phyloP scores from a whole-genome alignment of 306 rosid species.

The Rubus idaeus region DNA sequence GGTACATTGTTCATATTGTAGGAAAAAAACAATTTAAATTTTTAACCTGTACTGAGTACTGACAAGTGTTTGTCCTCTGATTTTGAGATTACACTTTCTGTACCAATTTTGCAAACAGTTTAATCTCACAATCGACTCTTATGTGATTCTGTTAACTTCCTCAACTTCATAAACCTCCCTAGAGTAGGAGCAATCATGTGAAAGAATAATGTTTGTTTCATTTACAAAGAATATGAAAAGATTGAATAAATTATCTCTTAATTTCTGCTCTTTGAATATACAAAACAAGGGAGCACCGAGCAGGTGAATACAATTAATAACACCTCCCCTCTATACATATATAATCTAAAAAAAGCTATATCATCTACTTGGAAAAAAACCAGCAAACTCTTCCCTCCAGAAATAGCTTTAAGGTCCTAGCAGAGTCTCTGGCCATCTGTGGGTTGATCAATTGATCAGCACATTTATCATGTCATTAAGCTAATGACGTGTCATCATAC shows the following conservation, averaged over 20 bases:
- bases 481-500: not conserved
- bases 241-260: not conserved
- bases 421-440: conserved; percentile 15
- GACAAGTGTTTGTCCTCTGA: not conserved
- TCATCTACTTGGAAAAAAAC: conserved; percentile 7
- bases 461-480: conserved; percentile 16
- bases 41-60: too few species aligned
- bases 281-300: conserved; percentile 20
- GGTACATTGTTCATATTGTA: not conserved
- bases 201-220: conserved; percentile 9
- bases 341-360: not conserved
- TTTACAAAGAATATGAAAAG: conserved; percentile 28
- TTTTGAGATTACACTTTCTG: too few species aligned
- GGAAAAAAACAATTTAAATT: too few species aligned
- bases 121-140: not conserved
- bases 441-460: conserved; percentile 15
- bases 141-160: not conserved
- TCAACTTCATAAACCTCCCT: not conserved
- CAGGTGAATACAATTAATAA: conserved; percentile 16
- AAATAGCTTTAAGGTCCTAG: conserved; percentile 24
- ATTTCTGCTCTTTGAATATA: conserved; percentile 24
- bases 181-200: not conserved
- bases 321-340: conserved; percentile 19
- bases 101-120: too few species aligned
- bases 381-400: not conserved